Evolutionary conservation across 2,329 filamentous ascomycete genomes (phyloP).

Genomic region (Colletotrichum musicola): DNA sequence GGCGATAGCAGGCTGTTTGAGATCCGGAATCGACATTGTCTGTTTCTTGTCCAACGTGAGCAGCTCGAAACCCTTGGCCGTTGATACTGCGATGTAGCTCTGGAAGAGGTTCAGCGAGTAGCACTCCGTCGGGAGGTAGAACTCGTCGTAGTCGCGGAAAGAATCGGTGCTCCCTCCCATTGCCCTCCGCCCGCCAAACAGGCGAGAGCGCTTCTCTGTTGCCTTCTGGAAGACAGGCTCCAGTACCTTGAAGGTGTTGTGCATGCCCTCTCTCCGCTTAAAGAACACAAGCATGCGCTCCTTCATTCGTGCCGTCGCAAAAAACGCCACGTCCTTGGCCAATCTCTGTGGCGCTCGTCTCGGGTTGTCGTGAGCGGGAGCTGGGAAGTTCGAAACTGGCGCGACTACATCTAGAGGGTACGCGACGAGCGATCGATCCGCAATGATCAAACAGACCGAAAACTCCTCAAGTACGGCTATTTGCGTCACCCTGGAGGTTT

Average conservation of each 20-base stretch:
- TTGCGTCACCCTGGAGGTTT: conserved; percentile 84
- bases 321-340: conserved; percentile 94
- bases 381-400: conserved; percentile 71
- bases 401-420: conserved; percentile 92
- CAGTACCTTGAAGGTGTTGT: conserved; percentile 95
- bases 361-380: conserved; percentile 76
- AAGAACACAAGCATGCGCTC: conserved; percentile 95
- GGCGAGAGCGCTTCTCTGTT: conserved; percentile 81
- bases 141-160: conserved; percentile 98
- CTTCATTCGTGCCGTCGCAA: conserved; percentile 96
- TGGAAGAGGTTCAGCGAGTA: conserved; percentile 97
- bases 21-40: too few relatives aligned
- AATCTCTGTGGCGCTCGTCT: conserved; percentile 92
- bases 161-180: conserved; percentile 86
- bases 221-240: conserved; percentile 96
- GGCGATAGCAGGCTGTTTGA: too few relatives aligned
- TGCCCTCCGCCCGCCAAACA: conserved; percentile 70
- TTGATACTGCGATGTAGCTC: conserved; percentile 90
- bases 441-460: conserved; percentile 89
- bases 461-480: conserved; percentile 97
- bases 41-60: too few relatives aligned
- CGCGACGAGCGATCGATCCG: conserved; percentile 90
- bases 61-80: conserved; percentile 89
- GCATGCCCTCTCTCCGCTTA: conserved; percentile 93
- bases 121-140: conserved; percentile 96